Base-by-base conservation (phyloP, 345 rosid genomes). In the Populus pruinosa region DNA sequence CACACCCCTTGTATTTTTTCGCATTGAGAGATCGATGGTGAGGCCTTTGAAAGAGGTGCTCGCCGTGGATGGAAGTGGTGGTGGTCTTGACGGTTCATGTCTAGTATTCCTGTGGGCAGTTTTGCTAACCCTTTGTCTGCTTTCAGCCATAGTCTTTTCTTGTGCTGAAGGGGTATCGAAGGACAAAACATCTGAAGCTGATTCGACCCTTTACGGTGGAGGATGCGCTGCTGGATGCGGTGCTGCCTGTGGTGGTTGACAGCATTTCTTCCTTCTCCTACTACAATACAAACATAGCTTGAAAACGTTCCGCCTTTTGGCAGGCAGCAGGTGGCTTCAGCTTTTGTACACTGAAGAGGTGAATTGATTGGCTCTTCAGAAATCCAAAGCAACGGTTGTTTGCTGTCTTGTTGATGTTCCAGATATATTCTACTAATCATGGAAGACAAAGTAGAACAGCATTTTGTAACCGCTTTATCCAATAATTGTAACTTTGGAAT, bases 91-190 rank as follows among this genome's bases (percentile, higher is more conserved):
- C 41, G 80, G 72, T 7, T 29, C 47, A 73, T 39, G 41, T 63
- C 76, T 76, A 69, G 39, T 47, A 2, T 23, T 53, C 59, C 55
- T 89, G 21, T 87, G 83, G 83, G 78, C 82, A 17, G 91, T 70
- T 80, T 69, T 88, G 70, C 53, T 90, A 12, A 81, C 84, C 73
- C 78, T 87, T 67, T 87, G 85, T 74, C 53, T 84, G 41, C 68
- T 91, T 47, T 88, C 86, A 20, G 88, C 85, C 82, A 73, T 86
- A 21, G 62, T 92, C 74, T 87, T 90, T 64, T 82, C 87, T 21
- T 90, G 93, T 65, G 86, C 90, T 16, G 85, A 88, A 8, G 94
- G 93, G 29, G 82, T 61, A 11, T 80, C 92, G 31, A 69, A 82
- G 68, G 85, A 69, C 49, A 82, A 56, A 55, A 20, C 80, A n/a